phyloP scores from a whole-genome alignment of 306 rosid genomes.

The Abrus pulchellus region DNA sequence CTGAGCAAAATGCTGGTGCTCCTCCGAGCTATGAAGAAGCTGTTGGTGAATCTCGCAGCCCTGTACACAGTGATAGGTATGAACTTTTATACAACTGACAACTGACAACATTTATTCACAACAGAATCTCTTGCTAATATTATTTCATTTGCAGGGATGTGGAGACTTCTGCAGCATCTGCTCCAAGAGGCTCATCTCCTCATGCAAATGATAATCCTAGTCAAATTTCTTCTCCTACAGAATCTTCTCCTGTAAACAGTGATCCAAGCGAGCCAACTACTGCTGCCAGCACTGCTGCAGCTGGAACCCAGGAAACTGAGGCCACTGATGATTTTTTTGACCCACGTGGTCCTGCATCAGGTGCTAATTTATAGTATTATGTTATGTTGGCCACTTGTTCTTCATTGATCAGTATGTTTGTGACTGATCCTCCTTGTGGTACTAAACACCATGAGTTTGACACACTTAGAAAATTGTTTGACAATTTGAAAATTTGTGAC shows the following conservation, averaged over 20 bases:
- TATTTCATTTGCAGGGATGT: conserved; percentile 64
- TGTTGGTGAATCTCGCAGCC: conserved; percentile 79
- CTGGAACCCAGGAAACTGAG: conserved; percentile 62
- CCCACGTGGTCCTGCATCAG: conserved; percentile 81
- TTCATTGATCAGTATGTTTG: conserved; percentile 28
- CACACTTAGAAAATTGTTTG: background rate
- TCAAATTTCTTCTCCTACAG: conserved; percentile 65
- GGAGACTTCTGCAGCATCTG: conserved; percentile 69
- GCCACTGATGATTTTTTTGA: conserved; percentile 91
- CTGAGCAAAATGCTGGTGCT: conserved; percentile 79
- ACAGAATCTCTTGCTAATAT: conserved; percentile 43
- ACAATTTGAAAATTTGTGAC: background rate
- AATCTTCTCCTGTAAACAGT: conserved; percentile 61
- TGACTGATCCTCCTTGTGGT: background rate
- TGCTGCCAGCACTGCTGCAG: conserved; percentile 52
- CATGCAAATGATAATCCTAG: conserved; percentile 56
- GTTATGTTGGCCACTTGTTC: conserved; percentile 21
- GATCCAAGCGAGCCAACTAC: conserved; percentile 60
- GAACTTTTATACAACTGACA: conserved; percentile 27
- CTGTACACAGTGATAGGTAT: conserved; percentile 79
- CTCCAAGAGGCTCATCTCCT: conserved; percentile 71
- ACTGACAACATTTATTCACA: conserved; percentile 15
- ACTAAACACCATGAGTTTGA: conserved; percentile 18
- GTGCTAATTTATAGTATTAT: conserved; percentile 50
- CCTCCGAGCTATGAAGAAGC: conserved; percentile 95